Conservation (phyloP, 192 early-diverging fungal genomes). For the Backusella parvicylindrica region DNA sequence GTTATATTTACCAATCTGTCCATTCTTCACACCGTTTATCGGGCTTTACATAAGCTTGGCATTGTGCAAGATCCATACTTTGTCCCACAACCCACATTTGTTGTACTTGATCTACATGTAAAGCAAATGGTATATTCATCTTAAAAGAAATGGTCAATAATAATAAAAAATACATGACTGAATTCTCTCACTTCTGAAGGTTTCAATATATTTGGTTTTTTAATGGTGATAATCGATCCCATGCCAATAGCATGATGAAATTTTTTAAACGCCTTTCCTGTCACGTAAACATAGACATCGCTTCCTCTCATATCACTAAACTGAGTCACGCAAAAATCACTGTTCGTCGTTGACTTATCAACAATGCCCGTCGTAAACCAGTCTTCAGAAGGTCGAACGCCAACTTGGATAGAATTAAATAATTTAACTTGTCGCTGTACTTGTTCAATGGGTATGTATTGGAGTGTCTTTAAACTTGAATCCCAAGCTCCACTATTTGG, state of each 20-base stretch:
- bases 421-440: neutral
- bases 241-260: neutral
- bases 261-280: slow-evolving; percentile 4
- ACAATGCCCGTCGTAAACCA: slow-evolving; percentile 21
- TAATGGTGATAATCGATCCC: slow-evolving; percentile 1
- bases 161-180: neutral
- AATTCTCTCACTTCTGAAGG: slow-evolving; percentile 5
- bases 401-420: slow-evolving; percentile 16
- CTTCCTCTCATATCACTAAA: slow-evolving; percentile 12
- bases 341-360: neutral
- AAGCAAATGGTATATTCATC: neutral
- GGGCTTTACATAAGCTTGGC: neutral
- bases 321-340: slow-evolving; percentile 4
- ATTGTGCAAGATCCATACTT: slow-evolving; percentile 17
- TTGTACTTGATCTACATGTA: slow-evolving; percentile 8
- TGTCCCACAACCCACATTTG: slow-evolving; percentile 18
- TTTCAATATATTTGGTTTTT: slow-evolving; percentile 6
- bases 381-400: neutral
- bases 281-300: slow-evolving; percentile 10
- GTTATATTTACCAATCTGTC: slow-evolving; percentile 15
- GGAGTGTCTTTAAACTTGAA: neutral
- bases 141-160: neutral
- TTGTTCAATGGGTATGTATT: neutral
- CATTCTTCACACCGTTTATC: slow-evolving; percentile 10
- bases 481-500: neutral